Evolutionary conservation across 176 grass and related monocot species (phyloP), one percentile per base, ranked within the genome.

Genomic region (Otatea glauca): DNA sequence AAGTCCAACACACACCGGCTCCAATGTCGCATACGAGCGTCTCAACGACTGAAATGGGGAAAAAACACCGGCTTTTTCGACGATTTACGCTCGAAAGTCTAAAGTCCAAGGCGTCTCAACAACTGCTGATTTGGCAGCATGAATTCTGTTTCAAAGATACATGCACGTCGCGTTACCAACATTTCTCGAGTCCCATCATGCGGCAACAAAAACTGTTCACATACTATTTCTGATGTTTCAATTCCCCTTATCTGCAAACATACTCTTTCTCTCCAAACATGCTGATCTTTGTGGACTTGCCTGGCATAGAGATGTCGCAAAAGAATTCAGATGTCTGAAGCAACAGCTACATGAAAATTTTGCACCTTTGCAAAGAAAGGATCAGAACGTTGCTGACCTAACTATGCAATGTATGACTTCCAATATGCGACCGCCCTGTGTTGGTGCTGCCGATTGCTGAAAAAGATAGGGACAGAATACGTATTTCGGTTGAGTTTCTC

Each of bases 1-100:
- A 15, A 25, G 21, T 77, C 17, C 53, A 56, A 56, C 42, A 9
- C n/a, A 25, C 49, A 0, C 25, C 24, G 65, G 49, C 48, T 56
- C 20, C 74, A 16, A 9, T 42, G 81, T 81, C 77, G 63, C 70
- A 5, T 55, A 17, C 51, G 51, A 70, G 82, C 82, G 82, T 89
- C 68, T 7, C 75, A 50, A 18, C n/a, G 21, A 43, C 76, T 75
- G 55, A n/a, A 72, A 65, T 7, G 59, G 18, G 3, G 17, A 24
- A 11, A 75, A 49, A 75, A 51, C 32, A 27, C 23, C 7, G 41
- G 16, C 0, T 39, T 56, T 54, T 42, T 25, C 0, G 65, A 65
- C 51, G 80, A 51, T 6, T 2, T 14, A 38, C 27, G 6, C 21
- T 55, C n/a, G 8, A 37, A 81, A 62, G 25, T 59, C 43, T 24